Evolutionary conservation across 1,139 yeast species (phyloP).

Genomic region (Blastobotrys proliferans): DNA sequence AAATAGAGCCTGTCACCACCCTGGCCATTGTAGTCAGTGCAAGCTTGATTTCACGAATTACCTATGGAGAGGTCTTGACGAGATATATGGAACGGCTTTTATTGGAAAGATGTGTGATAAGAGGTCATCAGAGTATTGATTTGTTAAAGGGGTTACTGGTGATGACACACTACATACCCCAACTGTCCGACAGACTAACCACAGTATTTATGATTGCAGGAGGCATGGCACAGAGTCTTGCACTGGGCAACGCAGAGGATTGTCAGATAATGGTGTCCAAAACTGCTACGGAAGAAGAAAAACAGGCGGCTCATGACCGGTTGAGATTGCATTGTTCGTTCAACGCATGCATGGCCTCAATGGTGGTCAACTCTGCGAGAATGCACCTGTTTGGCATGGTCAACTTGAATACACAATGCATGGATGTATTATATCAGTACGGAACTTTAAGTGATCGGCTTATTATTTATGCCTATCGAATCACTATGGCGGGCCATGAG

Average conservation of each 20-base stretch:
- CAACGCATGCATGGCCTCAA: not conserved
- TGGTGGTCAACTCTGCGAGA: slow-evolving; percentile 1
- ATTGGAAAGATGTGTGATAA: slow-evolving; percentile 43
- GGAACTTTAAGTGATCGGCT: not conserved
- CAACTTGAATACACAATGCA: not conserved
- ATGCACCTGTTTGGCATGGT: not conserved
- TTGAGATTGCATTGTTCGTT: not conserved
- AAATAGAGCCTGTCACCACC: not conserved
- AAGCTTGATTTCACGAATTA: not conserved
- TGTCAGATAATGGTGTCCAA: slow-evolving; percentile 29
- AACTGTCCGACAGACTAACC: not conserved
- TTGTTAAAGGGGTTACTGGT: slow-evolving; percentile 10
- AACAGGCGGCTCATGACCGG: not conserved
- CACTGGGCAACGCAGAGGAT: slow-evolving; percentile 38
- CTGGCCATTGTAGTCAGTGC: slow-evolving; percentile 2
- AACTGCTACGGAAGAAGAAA: not conserved
- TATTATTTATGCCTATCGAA: not conserved
- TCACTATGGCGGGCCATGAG: slow-evolving; percentile 1
- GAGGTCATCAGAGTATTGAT: slow-evolving; percentile 43
- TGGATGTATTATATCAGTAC: not conserved
- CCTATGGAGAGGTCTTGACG: not conserved
- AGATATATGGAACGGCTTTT: slow-evolving; percentile 45
- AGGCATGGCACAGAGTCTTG: not conserved
- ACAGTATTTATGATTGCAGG: not conserved
- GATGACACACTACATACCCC: slow-evolving; percentile 7